phyloP scores from a whole-genome alignment of 2,329 filamentous ascomycete species.

The Microdochium bolleyi region DNA sequence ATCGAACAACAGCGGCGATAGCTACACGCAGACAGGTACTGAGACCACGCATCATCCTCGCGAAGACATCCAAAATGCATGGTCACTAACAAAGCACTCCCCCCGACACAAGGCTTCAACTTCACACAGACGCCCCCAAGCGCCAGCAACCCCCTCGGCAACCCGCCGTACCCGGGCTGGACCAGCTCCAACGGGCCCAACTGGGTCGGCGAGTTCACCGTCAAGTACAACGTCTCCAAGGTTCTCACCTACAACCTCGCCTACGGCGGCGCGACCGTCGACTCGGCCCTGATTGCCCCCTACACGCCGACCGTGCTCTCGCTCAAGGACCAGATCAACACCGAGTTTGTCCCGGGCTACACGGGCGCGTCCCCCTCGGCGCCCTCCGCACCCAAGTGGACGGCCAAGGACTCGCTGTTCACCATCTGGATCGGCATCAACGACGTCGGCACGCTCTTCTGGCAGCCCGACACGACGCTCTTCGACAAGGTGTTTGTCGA shows the following conservation, averaged over 20 bases:
- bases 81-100: no score
- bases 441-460: conserved; percentile 43
- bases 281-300: conserved; percentile 40
- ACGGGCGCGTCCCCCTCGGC: conserved; percentile 22
- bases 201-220: conserved; percentile 42
- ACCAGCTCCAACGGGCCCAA: conserved; percentile 42
- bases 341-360: conserved; percentile 31
- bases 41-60: no score
- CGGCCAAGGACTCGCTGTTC: conserved; percentile 29
- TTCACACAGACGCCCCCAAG: conserved; percentile 41
- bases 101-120: conserved; percentile 51
- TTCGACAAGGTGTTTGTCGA: conserved; percentile 31
- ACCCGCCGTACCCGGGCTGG: conserved; percentile 45
- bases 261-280: conserved; percentile 44
- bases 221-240: conserved; percentile 34
- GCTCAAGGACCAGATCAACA: conserved; percentile 40
- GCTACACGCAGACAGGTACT: conserved; percentile 21
- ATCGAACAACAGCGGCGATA: conserved; percentile 18
- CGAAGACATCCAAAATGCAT: no score
- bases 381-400: conserved; percentile 27
- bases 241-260: conserved; percentile 46
- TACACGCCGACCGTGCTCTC: conserved; percentile 37
- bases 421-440: conserved; percentile 48
- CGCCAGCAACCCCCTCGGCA: conserved; percentile 50
- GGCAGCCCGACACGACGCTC: conserved; percentile 17